These are phyloP conservation scores for Phytophthora capsici DNA, from an alignment of 352 stramenopile genomes.

Conservation along the genomic window DNA sequence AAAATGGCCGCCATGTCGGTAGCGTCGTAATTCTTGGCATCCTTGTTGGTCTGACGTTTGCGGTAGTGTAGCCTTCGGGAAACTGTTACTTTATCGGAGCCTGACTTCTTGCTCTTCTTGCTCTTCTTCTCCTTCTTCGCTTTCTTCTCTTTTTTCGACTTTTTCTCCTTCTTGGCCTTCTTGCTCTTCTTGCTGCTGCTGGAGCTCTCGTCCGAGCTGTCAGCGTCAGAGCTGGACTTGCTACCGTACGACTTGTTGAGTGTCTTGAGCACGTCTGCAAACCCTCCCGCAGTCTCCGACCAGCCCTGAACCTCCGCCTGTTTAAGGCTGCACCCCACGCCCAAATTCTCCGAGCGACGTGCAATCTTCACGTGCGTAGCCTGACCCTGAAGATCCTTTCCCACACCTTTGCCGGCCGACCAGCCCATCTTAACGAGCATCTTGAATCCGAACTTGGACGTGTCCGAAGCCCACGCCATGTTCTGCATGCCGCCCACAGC, in stretches of 20 bases:
- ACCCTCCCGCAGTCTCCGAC: conserved; percentile 78
- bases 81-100: conserved; percentile 46
- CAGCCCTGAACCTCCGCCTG: conserved; percentile 89
- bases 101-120: conserved; percentile 71
- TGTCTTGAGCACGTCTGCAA: conserved; percentile 85
- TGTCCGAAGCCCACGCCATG: conserved; percentile 89
- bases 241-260: conserved; percentile 86
- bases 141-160: conserved; percentile 51
- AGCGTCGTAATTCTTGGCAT: conserved; percentile 84
- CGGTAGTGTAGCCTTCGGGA: conserved; percentile 79
- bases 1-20: conserved; percentile 88
- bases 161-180: conserved; percentile 51
- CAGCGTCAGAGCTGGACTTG: conserved; percentile 43
- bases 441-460: conserved; percentile 94
- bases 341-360: conserved; percentile 88
- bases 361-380: conserved; percentile 89
- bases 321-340: conserved; percentile 92
- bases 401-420: conserved; percentile 93
- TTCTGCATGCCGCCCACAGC: conserved; percentile 87
- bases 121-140: conserved; percentile 66
- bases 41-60: conserved; percentile 88
- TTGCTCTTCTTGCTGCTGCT: conserved; percentile 30
- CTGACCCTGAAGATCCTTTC: conserved; percentile 92
- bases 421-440: conserved; percentile 98
- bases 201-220: conserved; percentile 33